Conservation (phyloP, 768 basidiomycete species). For the Boletus insuetus region DNA sequence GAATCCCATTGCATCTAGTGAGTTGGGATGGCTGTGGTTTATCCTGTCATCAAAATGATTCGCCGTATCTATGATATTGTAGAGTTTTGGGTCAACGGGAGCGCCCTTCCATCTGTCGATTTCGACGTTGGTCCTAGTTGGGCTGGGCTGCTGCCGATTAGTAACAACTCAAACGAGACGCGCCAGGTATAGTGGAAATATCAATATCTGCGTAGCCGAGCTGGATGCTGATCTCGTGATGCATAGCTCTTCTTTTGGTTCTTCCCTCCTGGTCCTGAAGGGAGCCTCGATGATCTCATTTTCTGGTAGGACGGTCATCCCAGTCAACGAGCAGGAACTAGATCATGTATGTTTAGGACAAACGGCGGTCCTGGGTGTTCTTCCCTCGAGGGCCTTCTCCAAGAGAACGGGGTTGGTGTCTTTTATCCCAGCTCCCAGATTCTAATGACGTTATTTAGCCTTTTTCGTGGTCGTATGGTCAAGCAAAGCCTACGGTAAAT, state of each 20-base stretch:
- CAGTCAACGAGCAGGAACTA: neutral
- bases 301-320: slow-evolving; percentile 50
- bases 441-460: slow-evolving; percentile 42
- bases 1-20: slow-evolving; percentile 63
- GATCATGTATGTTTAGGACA: slow-evolving; percentile 43
- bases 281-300: slow-evolving; percentile 68
- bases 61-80: neutral
- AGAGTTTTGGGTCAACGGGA: slow-evolving; percentile 74
- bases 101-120: slow-evolving; percentile 60
- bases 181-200: slow-evolving; percentile 46
- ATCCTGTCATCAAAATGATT: neutral
- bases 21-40: neutral
- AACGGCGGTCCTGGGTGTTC: slow-evolving; percentile 83
- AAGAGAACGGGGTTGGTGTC: slow-evolving; percentile 67
- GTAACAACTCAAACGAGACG: slow-evolving; percentile 55
- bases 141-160: slow-evolving; percentile 74
- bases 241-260: slow-evolving; percentile 79
- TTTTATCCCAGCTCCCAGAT: slow-evolving; percentile 13
- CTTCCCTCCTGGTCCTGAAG: slow-evolving; percentile 74
- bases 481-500: slow-evolving; percentile 61
- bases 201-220: too few relatives aligned
- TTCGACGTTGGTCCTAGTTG: slow-evolving; percentile 77
- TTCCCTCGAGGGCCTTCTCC: slow-evolving; percentile 65
- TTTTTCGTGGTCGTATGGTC: slow-evolving; percentile 61
- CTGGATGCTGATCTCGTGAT: neutral